Evolutionary conservation across 2,329 filamentous ascomycete species (phyloP).

Genomic region (Alternaria longipes): DNA sequence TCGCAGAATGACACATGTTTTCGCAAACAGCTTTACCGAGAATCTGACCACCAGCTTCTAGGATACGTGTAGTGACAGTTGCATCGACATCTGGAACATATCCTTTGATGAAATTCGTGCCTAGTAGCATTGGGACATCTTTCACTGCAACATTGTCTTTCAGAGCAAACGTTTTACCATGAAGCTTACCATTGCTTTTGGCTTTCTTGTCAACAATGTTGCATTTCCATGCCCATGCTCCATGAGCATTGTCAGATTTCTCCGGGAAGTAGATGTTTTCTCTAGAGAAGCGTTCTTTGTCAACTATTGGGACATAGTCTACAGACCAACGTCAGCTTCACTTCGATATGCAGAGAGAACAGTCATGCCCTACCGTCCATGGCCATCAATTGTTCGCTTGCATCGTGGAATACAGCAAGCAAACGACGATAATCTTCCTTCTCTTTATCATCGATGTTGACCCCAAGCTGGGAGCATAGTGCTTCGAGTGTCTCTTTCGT

Average conservation of each 20-base stretch:
- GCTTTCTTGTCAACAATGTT: constrained; percentile 44
- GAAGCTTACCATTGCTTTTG: constrained; percentile 41
- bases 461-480: constrained; percentile 44
- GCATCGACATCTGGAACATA: constrained; percentile 33
- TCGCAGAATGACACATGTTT: constrained; percentile 44
- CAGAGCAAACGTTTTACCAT: constrained; percentile 46
- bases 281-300: constrained; percentile 49
- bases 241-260: constrained; percentile 48
- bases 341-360: constrained; percentile 1
- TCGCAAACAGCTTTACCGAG: constrained; percentile 46
- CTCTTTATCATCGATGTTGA: constrained; percentile 47
- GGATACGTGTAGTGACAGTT: constrained; percentile 41
- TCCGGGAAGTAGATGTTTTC: constrained; percentile 40
- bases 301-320: constrained; percentile 47
- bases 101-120: constrained; percentile 34
- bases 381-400: constrained; percentile 49
- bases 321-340: neutral
- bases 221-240: constrained; percentile 57
- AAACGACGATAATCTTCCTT: constrained; percentile 52
- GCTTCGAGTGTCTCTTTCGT: constrained; percentile 44
- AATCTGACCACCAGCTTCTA: constrained; percentile 41
- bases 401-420: constrained; percentile 53
- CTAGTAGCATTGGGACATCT: constrained; percentile 44
- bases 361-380: constrained; percentile 44
- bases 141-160: constrained; percentile 49